Evolutionary conservation across 768 basidiomycete species (phyloP).

Genomic region (Astraeus odoratus): DNA sequence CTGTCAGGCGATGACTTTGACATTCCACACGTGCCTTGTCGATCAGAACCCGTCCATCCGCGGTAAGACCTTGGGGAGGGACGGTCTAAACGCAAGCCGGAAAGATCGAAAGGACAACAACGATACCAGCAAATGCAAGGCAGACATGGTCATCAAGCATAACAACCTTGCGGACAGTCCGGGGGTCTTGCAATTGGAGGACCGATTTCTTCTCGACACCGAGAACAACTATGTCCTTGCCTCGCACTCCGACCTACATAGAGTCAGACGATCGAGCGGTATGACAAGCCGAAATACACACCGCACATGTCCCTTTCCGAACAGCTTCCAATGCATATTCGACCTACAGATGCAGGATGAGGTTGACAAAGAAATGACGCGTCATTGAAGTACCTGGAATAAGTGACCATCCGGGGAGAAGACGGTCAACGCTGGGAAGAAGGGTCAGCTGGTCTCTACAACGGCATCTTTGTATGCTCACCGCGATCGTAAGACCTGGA

Average conservation of each 20-base stretch:
- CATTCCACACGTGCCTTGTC: constrained; percentile 98
- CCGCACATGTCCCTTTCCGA: constrained; percentile 93
- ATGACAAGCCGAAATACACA: constrained; percentile 31
- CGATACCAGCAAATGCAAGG: constrained; percentile 91
- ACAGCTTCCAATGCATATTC: constrained; percentile 99
- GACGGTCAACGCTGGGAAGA: constrained; percentile 76
- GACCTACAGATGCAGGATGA: constrained; percentile 51
- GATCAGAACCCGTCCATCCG: constrained; percentile 95
- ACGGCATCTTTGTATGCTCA: constrained; percentile 27
- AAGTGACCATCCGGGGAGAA: constrained; percentile 99
- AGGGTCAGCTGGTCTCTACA: constrained; percentile 2
- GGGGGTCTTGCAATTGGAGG: constrained; percentile 94
- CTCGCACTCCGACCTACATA: constrained; percentile 86
- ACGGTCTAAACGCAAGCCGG: constrained; percentile 8
- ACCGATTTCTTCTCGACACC: constrained; percentile 99
- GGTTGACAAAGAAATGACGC: constrained; percentile 19
- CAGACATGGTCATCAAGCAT: constrained; percentile 98
- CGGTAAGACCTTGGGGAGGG: constrained; percentile 70
- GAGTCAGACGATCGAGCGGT: constrained; percentile 2
- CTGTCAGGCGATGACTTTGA: constrained; percentile 92
- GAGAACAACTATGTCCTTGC: constrained; percentile 89
- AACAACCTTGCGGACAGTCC: constrained; percentile 95
- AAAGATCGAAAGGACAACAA: neutral
- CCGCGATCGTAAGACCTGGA: constrained; percentile 98
- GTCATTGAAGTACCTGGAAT: constrained; percentile 66